Conservation (phyloP, 176 grass and related monocot genomes). For the Bromus sterilis region DNA sequence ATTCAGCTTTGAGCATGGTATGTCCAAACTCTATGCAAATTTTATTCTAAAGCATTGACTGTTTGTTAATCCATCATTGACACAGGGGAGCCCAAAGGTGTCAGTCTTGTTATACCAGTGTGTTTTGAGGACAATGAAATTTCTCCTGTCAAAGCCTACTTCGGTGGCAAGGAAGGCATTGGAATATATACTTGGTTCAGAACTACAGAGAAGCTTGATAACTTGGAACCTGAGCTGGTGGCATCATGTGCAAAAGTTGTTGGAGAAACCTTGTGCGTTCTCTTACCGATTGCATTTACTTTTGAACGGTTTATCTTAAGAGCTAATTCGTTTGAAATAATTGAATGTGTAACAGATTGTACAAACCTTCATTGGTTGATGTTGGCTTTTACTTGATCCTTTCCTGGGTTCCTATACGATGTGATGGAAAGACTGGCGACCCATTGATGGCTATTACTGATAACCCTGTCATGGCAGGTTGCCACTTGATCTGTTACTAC, state of each 20-base stretch:
- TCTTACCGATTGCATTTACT: constrained; percentile 11
- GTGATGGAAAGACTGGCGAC: constrained; percentile 72
- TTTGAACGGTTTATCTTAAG: neutral
- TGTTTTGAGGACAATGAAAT: constrained; percentile 83
- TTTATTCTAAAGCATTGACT: neutral
- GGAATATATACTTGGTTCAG: constrained; percentile 81
- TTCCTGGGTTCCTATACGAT: constrained; percentile 77
- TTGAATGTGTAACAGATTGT: constrained; percentile 62
- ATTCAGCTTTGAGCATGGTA: neutral
- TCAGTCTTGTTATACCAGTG: constrained; percentile 56
- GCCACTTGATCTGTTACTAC: constrained; percentile 11
- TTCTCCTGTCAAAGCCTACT: constrained; percentile 78
- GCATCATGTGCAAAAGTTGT: constrained; percentile 45
- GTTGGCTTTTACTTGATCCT: constrained; percentile 73
- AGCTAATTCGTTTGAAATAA: constrained; percentile 5
- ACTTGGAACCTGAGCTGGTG: constrained; percentile 45
- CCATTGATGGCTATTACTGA: constrained; percentile 46
- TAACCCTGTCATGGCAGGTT: constrained; percentile 92
- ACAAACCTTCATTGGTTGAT: constrained; percentile 71
- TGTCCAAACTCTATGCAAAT: neutral
- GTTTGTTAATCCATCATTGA: constrained; percentile 7
- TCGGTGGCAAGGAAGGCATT: constrained; percentile 83
- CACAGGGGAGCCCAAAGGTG: constrained; percentile 72
- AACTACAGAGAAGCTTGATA: constrained; percentile 50
- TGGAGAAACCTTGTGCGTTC: constrained; percentile 64